Evolutionary conservation across 306 rosid species (phyloP).

Genomic region (Cicer yamashitae): DNA sequence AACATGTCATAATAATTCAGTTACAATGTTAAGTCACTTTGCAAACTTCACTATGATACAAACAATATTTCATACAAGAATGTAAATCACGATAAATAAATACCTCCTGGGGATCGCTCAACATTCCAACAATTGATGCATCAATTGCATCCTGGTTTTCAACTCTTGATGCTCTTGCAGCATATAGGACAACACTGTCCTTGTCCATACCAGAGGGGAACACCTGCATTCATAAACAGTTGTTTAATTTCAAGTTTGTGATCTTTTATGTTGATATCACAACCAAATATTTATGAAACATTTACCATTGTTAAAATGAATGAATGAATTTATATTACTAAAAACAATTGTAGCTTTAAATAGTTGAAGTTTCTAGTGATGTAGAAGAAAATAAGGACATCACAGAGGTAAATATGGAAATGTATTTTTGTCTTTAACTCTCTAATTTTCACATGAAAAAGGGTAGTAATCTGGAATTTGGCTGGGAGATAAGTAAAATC

Average conservation of each 20-base stretch:
- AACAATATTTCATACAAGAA: neutral
- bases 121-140: constrained; percentile 79
- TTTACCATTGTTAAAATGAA: neutral
- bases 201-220: constrained; percentile 57
- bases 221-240: constrained; percentile 51
- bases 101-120: constrained; percentile 83
- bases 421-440: neutral
- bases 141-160: constrained; percentile 92
- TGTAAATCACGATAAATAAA: neutral
- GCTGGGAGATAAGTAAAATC: too few relatives aligned
- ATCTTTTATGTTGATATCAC: neutral
- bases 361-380: neutral
- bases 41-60: neutral
- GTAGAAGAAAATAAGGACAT: neutral
- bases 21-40: constrained; percentile 6
- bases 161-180: constrained; percentile 78
- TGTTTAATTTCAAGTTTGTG: neutral
- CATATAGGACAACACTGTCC: constrained; percentile 58
- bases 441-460: too few relatives aligned
- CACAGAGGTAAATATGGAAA: neutral
- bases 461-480: too few relatives aligned
- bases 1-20: constrained; percentile 17
- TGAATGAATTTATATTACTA: neutral
- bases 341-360: neutral
- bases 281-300: neutral